Base-by-base conservation (phyloP, 441 rosid species). In the Mallotus japonicus region DNA sequence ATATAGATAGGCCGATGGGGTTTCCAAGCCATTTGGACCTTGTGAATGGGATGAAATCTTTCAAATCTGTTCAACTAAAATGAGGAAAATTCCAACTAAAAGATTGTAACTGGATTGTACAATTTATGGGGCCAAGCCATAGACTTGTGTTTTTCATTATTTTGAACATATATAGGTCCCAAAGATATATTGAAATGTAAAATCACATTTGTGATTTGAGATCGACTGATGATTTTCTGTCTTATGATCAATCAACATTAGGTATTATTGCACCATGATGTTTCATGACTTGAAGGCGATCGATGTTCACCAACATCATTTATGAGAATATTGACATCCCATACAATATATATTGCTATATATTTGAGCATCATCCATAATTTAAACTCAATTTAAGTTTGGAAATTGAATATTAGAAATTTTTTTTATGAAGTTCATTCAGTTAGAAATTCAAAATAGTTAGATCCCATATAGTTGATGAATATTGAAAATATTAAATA, bases 161-260 rank as follows among this genome's bases (percentile, higher is more conserved):
- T 61, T 67, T 79, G 62, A 65, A 51, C 13, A 5, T 59, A 42
- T 28, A 40, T 8, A n/a, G 73, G 68, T 56, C 72, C 75, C 72
- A 46, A 56, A 34, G 42, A 24, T 17, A 28, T 53, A 24, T 8
- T 46, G 70, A 62, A 37, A 57, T 34, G 51, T 65, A 14, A 55
- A 72, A 69, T 66, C 71, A 20, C 8, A 56, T 32, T 20, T 12
- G 14, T 16, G 57, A 61, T 58, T 69, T 75, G 59, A 62, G 69
- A 71, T 67, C 60, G 57, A 75, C 5, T 42, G 16, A 65, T 9
- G 51, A 61, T 62, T 50, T 65, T 13, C 15, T 47, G 64, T 67
- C 69, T 42, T 11, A 51, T 47, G 82, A 80, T 67, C 79, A 46
- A 77, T 83, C 85, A 73, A 77, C 68, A 19, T 77, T 55, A 8